A percentile compares a stretch with the other conserved stretches of the same genome.
Conservation (phyloP, 768 basidiomycete species). For the Leccinum broughii region DNA sequence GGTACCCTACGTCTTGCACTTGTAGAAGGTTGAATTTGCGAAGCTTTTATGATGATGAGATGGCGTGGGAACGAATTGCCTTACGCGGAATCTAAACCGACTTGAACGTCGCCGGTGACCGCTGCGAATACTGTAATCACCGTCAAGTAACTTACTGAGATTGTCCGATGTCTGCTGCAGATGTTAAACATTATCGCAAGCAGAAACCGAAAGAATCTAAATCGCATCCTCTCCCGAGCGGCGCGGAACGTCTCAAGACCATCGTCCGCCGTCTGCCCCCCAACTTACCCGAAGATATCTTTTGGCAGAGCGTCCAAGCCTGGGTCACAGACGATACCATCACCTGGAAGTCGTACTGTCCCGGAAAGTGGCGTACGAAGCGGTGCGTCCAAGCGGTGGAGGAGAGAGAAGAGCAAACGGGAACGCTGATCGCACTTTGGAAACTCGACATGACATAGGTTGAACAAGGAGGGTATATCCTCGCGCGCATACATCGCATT, state of each 20-base stretch:
- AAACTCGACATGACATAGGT: conserved; percentile 39
- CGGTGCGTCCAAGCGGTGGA: conserved; percentile 43
- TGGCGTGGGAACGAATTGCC: conserved; percentile 6
- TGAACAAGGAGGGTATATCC: conserved; percentile 80
- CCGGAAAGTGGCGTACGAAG: conserved; percentile 64
- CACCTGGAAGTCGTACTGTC: conserved; percentile 64
- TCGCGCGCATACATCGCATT: conserved; percentile 94
- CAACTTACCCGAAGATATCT: conserved; percentile 87
- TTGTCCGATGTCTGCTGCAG: conserved; percentile 18
- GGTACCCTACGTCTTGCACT: too few species aligned
- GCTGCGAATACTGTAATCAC: too few species aligned
- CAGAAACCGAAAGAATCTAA: conserved; percentile 36
- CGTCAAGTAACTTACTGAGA: background rate
- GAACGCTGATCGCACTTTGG: background rate
- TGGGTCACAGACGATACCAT: conserved; percentile 82
- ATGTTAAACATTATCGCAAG: conserved; percentile 23
- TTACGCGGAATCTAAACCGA: background rate
- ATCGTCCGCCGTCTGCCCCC: conserved; percentile 88
- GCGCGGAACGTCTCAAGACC: conserved; percentile 73
- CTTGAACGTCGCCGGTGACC: background rate
- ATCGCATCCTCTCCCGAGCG: conserved; percentile 28
- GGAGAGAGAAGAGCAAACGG: background rate
- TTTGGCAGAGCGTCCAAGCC: conserved; percentile 86
- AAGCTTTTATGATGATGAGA: background rate
- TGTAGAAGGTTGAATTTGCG: background rate